Evolutionary conservation across 2,329 filamentous ascomycete species (phyloP).

Genomic region (Pseudogymnoascus verrucosus): DNA sequence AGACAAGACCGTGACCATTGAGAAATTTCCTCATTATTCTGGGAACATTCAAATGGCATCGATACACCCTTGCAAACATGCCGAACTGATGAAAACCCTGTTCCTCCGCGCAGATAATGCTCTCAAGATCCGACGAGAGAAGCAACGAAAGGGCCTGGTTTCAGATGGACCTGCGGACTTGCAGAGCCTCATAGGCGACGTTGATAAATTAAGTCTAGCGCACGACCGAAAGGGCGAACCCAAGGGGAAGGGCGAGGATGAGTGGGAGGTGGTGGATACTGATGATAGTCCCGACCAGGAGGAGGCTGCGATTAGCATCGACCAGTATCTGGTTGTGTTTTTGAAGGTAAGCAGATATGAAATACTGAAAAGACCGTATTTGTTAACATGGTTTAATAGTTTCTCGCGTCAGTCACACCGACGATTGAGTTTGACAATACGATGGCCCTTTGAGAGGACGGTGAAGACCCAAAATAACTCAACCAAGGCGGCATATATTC

Average conservation of each 20-base stretch:
- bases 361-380: conserved; percentile 43
- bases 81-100: conserved; percentile 94
- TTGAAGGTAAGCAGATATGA: conserved; percentile 50
- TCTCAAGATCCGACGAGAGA: conserved; percentile 78
- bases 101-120: conserved; percentile 92
- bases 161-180: conserved; percentile 48
- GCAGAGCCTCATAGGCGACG: no score
- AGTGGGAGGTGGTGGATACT: conserved; percentile 59
- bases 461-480: background rate
- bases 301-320: conserved; percentile 75
- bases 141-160: conserved; percentile 38
- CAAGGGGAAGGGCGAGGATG: conserved; percentile 42
- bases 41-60: conserved; percentile 84
- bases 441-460: background rate
- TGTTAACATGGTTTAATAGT: conserved; percentile 20
- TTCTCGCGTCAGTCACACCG: background rate
- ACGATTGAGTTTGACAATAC: background rate
- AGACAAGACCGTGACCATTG: conserved; percentile 96
- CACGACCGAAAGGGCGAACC: conserved; percentile 18
- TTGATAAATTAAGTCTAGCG: conserved; percentile 46
- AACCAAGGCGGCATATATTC: background rate
- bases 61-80: conserved; percentile 95
- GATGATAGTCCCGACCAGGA: conserved; percentile 55
- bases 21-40: conserved; percentile 78
- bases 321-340: conserved; percentile 82